Base-by-base conservation (phyloP, 345 rosid species). In the Rhodamnia argentea region DNA sequence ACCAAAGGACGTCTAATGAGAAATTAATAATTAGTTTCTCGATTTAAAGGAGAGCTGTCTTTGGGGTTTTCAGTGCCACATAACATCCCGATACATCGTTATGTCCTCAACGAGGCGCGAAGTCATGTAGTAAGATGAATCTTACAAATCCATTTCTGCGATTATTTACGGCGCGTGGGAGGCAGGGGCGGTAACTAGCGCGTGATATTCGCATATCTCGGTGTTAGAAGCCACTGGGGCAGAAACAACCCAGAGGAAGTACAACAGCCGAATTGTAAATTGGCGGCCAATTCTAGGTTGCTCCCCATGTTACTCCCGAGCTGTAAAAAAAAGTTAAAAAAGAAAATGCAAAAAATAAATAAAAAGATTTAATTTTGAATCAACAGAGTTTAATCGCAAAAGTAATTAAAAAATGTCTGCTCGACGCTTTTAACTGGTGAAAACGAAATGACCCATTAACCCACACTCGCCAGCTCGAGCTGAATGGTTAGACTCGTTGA, bases 201-300 rank as follows among this genome's bases (percentile, higher is more conserved):
- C 27, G 90, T 89, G 90, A 54, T 84, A 86, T 32, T 62, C 84
- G 86, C 56, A 86, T 29, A 47, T 88, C 87, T 88, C 86, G 90
- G 84, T 76, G 82, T 53, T 40, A 83, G 82, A 60, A 87, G 90
- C 92, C 90, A 85, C 85, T 62, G 92, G 88, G 62, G 87, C 91
- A 89, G 89, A 86, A 90, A 91, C 89, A 85, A 87, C 92, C 91
- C 94, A 91, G 94, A 92, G 92, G 88, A 57, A 88, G 92, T 88
- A 91, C 94, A 86, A 83, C n/a, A 44, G 75, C 89, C 64, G 83
- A 89, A 75, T 93, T 89, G 90, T 94, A 42, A 89, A 89, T 92
- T 90, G 96, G 98, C 95, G 96, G 93, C 95, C 88, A 93, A 86
- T 89, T 93, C 98, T 86, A 96, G 93, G 98, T 86, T 91, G 94